These are phyloP conservation scores for Benincasa hispida DNA, from an alignment of 306 rosid genomes.

Conservation along the genomic window DNA sequence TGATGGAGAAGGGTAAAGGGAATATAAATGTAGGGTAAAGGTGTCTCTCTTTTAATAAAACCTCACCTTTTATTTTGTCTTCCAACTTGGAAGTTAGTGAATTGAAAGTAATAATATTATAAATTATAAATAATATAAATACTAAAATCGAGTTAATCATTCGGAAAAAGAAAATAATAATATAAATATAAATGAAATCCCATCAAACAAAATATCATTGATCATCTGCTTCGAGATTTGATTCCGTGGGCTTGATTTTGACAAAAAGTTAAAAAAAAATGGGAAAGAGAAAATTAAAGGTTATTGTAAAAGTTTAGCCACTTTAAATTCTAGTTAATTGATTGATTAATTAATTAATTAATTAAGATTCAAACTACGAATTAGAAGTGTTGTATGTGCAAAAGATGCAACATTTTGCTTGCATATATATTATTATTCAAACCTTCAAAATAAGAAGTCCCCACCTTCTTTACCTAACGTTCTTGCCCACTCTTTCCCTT, in stretches of 20 bases:
- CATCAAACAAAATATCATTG: background rate
- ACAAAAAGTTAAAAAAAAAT: no score
- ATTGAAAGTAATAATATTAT: background rate
- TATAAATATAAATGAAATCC: background rate
- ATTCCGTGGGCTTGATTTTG: background rate
- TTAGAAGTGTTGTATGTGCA: background rate
- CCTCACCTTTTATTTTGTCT: background rate
- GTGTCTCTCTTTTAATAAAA: background rate
- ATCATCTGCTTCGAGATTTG: background rate
- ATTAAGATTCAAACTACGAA: background rate
- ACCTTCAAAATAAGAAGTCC: background rate
- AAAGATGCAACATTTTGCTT: background rate
- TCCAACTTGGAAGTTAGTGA: background rate
- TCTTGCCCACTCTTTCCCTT: background rate
- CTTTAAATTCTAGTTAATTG: background rate
- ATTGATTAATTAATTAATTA: no score
- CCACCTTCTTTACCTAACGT: background rate
- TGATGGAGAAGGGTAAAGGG: background rate
- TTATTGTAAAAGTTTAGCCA: background rate
- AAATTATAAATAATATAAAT: background rate
- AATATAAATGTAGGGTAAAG: slow-evolving; percentile 1
- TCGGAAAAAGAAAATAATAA: background rate
- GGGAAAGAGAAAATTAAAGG: background rate
- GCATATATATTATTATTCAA: background rate
- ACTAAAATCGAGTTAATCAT: background rate